phyloP scores from a whole-genome alignment of 2,329 filamentous ascomycete species.

The Aaosphaeria pasadenensis region DNA sequence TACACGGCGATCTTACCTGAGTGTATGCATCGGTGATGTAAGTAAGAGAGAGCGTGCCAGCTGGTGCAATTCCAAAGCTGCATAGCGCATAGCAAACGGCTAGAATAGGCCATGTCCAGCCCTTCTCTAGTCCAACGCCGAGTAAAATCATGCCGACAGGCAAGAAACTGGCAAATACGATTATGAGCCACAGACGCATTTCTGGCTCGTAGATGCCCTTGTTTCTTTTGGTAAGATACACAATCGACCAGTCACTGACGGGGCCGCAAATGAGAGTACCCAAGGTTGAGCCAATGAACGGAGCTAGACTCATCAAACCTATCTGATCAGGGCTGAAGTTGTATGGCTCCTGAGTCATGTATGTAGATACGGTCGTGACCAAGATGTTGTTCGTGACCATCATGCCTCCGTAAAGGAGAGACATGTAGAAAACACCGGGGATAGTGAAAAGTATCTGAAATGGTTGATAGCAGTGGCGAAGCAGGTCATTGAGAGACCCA shows the following conservation, averaged over 20 bases:
- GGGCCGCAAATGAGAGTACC: neutral
- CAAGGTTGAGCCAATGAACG: constrained; percentile 35
- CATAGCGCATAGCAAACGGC: neutral
- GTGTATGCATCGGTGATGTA: neutral
- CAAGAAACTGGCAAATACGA: neutral
- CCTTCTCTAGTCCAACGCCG: neutral
- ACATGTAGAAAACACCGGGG: constrained; percentile 39
- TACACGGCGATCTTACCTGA: neutral
- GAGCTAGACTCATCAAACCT: constrained; percentile 39
- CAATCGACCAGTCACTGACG: neutral
- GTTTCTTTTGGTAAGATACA: neutral
- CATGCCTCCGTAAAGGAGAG: constrained; percentile 37
- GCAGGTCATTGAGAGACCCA: constrained; percentile 26
- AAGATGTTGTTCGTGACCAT: constrained; percentile 40
- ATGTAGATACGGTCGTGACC: constrained; percentile 33
- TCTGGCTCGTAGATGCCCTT: constrained; percentile 1
- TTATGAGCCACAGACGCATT: neutral
- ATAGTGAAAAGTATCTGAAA: constrained; percentile 36
- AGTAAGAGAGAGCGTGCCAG: neutral
- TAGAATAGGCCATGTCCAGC: neutral
- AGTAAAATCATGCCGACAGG: neutral
- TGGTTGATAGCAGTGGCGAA: constrained; percentile 37
- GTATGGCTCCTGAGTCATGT: constrained; percentile 40
- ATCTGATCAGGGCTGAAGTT: constrained; percentile 38
- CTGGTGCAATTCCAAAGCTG: neutral